Conservation (phyloP, 1,284 basidiomycete genomes). For the Sporisorium exsertum region DNA sequence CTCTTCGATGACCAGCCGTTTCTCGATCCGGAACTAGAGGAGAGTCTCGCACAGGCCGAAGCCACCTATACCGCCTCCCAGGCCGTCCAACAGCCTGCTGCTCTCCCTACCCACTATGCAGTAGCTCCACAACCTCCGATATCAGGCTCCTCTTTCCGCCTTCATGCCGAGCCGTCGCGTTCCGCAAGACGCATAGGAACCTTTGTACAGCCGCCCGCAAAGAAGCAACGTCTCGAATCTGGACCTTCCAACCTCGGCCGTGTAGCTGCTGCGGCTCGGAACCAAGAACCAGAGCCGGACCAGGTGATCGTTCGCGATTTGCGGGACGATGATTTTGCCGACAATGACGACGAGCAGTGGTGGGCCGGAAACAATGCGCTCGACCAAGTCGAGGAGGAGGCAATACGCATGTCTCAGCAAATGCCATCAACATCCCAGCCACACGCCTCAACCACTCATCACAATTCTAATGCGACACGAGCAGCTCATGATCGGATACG, state of each 20-base stretch:
- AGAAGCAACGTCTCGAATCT: conserved; percentile 39
- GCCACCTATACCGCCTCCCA: conserved; percentile 45
- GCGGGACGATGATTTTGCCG: conserved; percentile 37
- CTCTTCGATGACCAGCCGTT: conserved; percentile 40
- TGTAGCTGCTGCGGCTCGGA: not conserved
- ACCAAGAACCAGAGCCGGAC: conserved; percentile 26
- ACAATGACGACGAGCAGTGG: conserved; percentile 46
- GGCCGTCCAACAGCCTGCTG: conserved; percentile 20
- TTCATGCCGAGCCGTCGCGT: conserved; percentile 7
- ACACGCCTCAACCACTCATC: not conserved
- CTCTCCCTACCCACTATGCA: not conserved
- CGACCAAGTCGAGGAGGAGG: conserved; percentile 47
- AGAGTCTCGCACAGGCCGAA: conserved; percentile 47
- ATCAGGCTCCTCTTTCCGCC: conserved; percentile 17
- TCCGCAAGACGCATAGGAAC: conserved; percentile 24
- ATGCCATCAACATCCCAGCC: conserved; percentile 23
- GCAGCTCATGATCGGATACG: not conserved
- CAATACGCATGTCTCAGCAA: conserved; percentile 54
- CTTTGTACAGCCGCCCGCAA: conserved; percentile 33
- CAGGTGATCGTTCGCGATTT: conserved; percentile 44
- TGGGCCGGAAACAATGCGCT: conserved; percentile 43
- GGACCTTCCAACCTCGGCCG: conserved; percentile 24
- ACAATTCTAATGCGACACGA: not conserved
- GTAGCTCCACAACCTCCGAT: not conserved
- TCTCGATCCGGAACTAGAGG: conserved; percentile 44